Conservation (phyloP, 768 basidiomycete species). For the Naematelia encephala region DNA sequence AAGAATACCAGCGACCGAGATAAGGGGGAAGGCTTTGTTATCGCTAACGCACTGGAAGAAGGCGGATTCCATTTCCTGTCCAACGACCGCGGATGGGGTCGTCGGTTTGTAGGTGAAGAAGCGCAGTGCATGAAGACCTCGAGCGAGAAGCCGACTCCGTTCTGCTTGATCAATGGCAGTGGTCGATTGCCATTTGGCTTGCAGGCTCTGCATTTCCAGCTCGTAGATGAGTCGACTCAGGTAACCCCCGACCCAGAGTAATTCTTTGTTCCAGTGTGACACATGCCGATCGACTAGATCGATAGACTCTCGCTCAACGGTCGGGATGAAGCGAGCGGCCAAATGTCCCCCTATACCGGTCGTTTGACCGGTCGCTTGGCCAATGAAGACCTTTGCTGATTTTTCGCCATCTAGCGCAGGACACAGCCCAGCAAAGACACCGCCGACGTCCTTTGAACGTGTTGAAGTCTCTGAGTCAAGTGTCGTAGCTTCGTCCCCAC, state of each 20-base stretch:
- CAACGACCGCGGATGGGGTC: conserved; percentile 78
- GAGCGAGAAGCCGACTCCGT: conserved; percentile 56
- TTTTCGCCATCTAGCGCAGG: conserved; percentile 70
- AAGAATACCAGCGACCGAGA: conserved; percentile 71
- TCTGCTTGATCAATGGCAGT: conserved; percentile 35
- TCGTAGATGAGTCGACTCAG: conserved; percentile 81
- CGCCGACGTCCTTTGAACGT: conserved; percentile 64
- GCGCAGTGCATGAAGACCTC: conserved; percentile 72
- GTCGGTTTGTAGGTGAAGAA: conserved; percentile 89
- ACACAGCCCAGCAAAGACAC: conserved; percentile 79
- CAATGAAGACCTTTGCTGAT: conserved; percentile 79
- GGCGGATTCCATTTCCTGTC: conserved; percentile 64
- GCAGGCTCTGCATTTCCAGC: conserved; percentile 61
- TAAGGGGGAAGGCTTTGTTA: conserved; percentile 61
- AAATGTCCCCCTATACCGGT: conserved; percentile 72
- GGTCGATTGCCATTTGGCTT: conserved; percentile 34
- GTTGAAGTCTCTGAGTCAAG: conserved; percentile 58
- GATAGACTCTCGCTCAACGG: conserved; percentile 90
- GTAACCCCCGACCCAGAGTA: conserved; percentile 78
- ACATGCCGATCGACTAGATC: conserved; percentile 83
- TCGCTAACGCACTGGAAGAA: conserved; percentile 68
- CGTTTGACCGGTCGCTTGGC: conserved; percentile 86
- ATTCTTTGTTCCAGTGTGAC: conserved; percentile 67
- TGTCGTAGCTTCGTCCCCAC: conserved; percentile 35
- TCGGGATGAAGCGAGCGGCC: conserved; percentile 84